Evolutionary conservation across 1,284 basidiomycete species (phyloP).

Genomic region (Rhodotorula sp.): DNA sequence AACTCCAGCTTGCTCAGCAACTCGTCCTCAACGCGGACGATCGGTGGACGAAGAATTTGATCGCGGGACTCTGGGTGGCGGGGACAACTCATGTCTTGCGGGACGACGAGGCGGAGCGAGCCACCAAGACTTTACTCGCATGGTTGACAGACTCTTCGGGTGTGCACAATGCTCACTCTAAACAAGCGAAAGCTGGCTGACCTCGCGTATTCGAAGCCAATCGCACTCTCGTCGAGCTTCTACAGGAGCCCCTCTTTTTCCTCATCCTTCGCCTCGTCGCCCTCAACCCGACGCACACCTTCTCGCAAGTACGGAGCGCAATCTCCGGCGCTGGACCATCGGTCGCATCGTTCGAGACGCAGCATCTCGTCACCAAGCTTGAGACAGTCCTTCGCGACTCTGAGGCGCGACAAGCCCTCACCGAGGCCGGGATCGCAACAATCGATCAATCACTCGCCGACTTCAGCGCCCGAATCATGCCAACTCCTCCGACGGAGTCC

Average conservation of each 20-base stretch:
- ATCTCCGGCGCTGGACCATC: not conserved
- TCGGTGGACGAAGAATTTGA: conserved; percentile 6
- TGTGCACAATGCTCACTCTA: not conserved
- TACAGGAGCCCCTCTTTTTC: conserved; percentile 18
- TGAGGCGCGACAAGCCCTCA: too few relatives aligned
- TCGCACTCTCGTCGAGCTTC: not conserved
- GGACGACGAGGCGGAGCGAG: not conserved
- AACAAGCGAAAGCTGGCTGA: too few relatives aligned
- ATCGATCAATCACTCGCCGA: not conserved
- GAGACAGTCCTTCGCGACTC: not conserved
- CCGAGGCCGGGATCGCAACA: not conserved
- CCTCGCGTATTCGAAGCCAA: not conserved
- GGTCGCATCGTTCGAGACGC: not conserved
- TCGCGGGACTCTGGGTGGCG: conserved; percentile 14
- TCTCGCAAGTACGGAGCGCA: not conserved
- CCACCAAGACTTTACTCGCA: not conserved
- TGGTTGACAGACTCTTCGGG: conserved; percentile 1
- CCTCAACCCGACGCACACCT: not conserved
- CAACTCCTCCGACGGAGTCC: too few relatives aligned
- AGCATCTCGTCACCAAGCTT: not conserved
- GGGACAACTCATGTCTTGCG: conserved; percentile 6
- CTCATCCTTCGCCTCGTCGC: conserved; percentile 18
- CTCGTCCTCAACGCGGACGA: not conserved
- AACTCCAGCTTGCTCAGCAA: not conserved
- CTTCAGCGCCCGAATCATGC: not conserved